Conservation (phyloP, 2,329 filamentous ascomycete species). For the Colletotrichum sidae region DNA sequence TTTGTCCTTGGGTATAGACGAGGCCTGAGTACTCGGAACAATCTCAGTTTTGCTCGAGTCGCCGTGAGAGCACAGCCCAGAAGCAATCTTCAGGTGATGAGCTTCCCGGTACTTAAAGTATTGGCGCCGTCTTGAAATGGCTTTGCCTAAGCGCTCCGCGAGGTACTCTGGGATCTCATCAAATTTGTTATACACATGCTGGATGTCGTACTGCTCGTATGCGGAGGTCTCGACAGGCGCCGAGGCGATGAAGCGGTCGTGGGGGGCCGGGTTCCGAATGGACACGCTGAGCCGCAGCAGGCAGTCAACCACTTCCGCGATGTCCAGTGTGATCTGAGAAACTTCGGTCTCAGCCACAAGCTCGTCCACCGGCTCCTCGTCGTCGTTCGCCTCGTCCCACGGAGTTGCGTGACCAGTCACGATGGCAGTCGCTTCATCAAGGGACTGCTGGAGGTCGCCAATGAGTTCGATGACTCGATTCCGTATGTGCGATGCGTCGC, state of each 20-base stretch:
- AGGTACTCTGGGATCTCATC: constrained; percentile 36
- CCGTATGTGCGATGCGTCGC: constrained; percentile 38
- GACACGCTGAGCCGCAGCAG: constrained; percentile 51
- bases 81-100: constrained; percentile 47
- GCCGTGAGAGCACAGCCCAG: constrained; percentile 40
- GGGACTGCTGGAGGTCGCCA: constrained; percentile 28
- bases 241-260: constrained; percentile 45
- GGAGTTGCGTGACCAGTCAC: constrained; percentile 20
- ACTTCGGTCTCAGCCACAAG: constrained; percentile 35
- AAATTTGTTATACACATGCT: constrained; percentile 48
- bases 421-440: constrained; percentile 12
- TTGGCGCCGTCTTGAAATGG: constrained; percentile 48
- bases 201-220: constrained; percentile 44
- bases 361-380: constrained; percentile 12
- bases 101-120: constrained; percentile 52
- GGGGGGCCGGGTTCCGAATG: constrained; percentile 49
- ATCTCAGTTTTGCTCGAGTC: constrained; percentile 14
- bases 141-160: constrained; percentile 44
- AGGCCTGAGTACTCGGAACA: constrained; percentile 39
- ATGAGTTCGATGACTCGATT: constrained; percentile 42
- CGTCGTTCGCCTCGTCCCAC: not conserved
- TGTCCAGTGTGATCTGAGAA: constrained; percentile 36
- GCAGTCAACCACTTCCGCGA: constrained; percentile 44
- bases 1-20: constrained; percentile 39
- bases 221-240: constrained; percentile 38